phyloP scores from a whole-genome alignment of 352 stramenopile genomes.

The Phytopythium ostracodes region DNA sequence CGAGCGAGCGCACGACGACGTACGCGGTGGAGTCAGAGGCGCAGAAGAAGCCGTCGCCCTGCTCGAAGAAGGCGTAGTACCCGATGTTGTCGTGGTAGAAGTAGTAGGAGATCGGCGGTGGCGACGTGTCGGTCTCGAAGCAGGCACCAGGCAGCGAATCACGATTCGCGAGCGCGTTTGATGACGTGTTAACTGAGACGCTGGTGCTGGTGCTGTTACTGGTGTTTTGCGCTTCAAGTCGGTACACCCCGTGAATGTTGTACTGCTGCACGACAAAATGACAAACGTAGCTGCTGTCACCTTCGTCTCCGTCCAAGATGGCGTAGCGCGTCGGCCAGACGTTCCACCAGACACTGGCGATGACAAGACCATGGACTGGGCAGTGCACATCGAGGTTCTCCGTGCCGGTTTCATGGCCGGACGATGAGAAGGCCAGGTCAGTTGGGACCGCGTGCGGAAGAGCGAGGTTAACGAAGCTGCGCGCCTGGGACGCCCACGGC shows the following conservation, averaged over 20 bases:
- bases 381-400: slow-evolving; percentile 14
- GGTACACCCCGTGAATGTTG: slow-evolving; percentile 6
- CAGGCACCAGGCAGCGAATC: not conserved
- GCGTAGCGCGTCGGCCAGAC: slow-evolving; percentile 17
- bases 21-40: slow-evolving; percentile 21
- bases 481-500: slow-evolving; percentile 28
- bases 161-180: not conserved
- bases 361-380: slow-evolving; percentile 20
- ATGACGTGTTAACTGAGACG: not conserved
- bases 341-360: slow-evolving; percentile 32
- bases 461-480: slow-evolving; percentile 25
- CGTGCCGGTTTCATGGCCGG: not conserved
- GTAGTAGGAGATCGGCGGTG: not conserved
- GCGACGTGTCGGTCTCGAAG: not conserved
- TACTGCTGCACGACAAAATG: slow-evolving; percentile 22
- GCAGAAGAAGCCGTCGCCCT: not conserved
- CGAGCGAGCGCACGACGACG: slow-evolving; percentile 17
- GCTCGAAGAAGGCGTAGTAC: slow-evolving; percentile 6
- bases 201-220: too few relatives aligned
- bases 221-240: not conserved
- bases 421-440: slow-evolving; percentile 6
- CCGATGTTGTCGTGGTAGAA: slow-evolving; percentile 8
- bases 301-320: not conserved
- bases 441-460: slow-evolving; percentile 23
- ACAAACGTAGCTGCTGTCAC: slow-evolving; percentile 9